phyloP scores from a whole-genome alignment of 192 early-diverging fungal genomes.

The Chytriomyces hyalinus region DNA sequence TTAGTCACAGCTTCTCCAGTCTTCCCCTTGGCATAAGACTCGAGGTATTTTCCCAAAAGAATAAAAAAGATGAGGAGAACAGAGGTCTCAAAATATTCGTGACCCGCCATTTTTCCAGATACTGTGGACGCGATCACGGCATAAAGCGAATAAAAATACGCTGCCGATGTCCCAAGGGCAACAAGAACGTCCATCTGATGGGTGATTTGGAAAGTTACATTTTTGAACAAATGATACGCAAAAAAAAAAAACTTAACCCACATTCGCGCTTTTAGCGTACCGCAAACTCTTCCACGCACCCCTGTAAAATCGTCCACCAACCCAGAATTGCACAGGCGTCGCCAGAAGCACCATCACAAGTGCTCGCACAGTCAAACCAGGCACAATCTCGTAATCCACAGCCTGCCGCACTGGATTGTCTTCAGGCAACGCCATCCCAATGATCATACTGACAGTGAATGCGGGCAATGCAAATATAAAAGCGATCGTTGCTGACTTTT shows the following conservation, averaged over 20 bases:
- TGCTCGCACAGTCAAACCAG: slow-evolving; percentile 61
- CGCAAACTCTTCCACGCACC: slow-evolving; percentile 68
- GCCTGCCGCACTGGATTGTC: slow-evolving; percentile 48
- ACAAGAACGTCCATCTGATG: slow-evolving; percentile 78
- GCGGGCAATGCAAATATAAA: slow-evolving; percentile 71
- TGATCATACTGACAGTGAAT: slow-evolving; percentile 73
- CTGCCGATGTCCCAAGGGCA: slow-evolving; percentile 72
- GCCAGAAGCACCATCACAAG: slow-evolving; percentile 64
- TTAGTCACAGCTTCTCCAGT: slow-evolving; percentile 79
- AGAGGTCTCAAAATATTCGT: slow-evolving; percentile 77
- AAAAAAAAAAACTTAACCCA: slow-evolving; percentile 24
- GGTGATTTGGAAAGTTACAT: not conserved
- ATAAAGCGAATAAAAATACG: slow-evolving; percentile 70
- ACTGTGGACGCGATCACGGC: slow-evolving; percentile 46
- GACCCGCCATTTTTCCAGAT: slow-evolving; percentile 28
- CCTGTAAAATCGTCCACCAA: slow-evolving; percentile 71
- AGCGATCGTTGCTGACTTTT: slow-evolving; percentile 53
- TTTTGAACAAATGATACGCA: not conserved
- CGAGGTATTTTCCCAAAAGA: slow-evolving; percentile 80
- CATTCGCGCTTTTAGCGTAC: slow-evolving; percentile 67
- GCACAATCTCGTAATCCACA: slow-evolving; percentile 56
- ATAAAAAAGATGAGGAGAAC: slow-evolving; percentile 83
- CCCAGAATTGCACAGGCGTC: slow-evolving; percentile 75
- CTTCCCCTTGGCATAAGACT: slow-evolving; percentile 75
- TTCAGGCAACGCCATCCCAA: slow-evolving; percentile 68